A percentile compares a stretch with the other conserved stretches of the same genome.
These are phyloP conservation scores for Moricandia moricandioides DNA, from an alignment of 345 rosid genomes.

Conservation along the genomic window DNA sequence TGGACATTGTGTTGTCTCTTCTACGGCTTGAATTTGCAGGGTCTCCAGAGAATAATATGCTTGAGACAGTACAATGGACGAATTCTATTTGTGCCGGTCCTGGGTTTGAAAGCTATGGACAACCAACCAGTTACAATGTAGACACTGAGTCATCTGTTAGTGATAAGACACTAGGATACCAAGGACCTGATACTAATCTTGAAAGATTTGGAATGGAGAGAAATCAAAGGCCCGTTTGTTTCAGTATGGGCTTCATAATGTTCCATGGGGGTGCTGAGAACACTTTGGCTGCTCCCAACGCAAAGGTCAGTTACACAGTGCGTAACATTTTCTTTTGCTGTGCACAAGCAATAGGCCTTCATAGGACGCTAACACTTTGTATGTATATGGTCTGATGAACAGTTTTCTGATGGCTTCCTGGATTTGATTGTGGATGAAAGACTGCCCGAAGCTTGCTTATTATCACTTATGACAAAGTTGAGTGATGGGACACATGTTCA, in stretches of 20 bases:
- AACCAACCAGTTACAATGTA: conserved; percentile 45
- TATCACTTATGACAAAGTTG: conserved; percentile 56
- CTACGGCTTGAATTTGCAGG: conserved; percentile 45
- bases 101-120: conserved; percentile 77
- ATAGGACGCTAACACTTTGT: too few relatives aligned
- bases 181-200: conserved; percentile 57
- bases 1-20: background rate
- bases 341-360: background rate
- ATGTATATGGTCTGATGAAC: conserved; percentile 10
- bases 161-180: conserved; percentile 44
- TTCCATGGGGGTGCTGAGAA: conserved; percentile 92
- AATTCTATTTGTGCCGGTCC: conserved; percentile 83
- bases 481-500: conserved; percentile 67
- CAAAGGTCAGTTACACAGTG: conserved; percentile 59
- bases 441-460: conserved; percentile 65
- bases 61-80: conserved; percentile 74
- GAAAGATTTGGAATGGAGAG: conserved; percentile 66
- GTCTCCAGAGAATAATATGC: conserved; percentile 57
- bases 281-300: conserved; percentile 85
- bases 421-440: conserved; percentile 67
- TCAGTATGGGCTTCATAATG: conserved; percentile 98
- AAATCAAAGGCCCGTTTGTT: conserved; percentile 82
- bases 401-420: conserved; percentile 93
- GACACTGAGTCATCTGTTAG: conserved; percentile 35
- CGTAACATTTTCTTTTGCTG: background rate